Evolutionary conservation across 108 stramenopile genomes (phyloP).

Genomic region (Skeletonema menzelii): DNA sequence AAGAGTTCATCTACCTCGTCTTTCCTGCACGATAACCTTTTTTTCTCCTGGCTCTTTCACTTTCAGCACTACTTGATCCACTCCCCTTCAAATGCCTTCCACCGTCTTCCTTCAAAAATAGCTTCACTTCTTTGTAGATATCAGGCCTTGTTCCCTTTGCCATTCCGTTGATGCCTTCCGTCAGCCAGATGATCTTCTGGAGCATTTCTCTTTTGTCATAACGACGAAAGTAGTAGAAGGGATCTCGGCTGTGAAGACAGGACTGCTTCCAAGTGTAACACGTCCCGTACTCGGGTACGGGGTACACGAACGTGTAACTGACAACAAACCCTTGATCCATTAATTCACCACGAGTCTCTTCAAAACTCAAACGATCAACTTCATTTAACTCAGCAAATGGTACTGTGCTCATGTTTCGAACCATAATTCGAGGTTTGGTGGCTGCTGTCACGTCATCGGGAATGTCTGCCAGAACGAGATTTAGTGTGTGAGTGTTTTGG

Average conservation of each 20-base stretch:
- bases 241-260: not conserved
- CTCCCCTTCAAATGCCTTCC: not conserved
- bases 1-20: not conserved
- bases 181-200: not conserved
- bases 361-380: not conserved
- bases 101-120: not conserved
- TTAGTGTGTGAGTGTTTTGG: not conserved
- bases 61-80: not conserved
- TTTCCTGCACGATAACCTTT: not conserved
- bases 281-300: not conserved
- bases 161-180: not conserved
- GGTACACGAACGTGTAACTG: not conserved
- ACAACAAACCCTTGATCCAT: not conserved
- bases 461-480: not conserved
- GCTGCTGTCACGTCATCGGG: not conserved
- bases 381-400: not conserved
- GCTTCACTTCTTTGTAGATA: not conserved
- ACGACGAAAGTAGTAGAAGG: constrained; percentile 1
- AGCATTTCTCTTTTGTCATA: not conserved
- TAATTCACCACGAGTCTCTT: not conserved
- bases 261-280: not conserved
- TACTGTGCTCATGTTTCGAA: not conserved
- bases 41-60: not conserved
- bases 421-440: not conserved
- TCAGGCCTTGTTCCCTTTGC: not conserved